phyloP scores from a whole-genome alignment of 2,329 filamentous ascomycete genomes.

The Fusarium sambucinum region DNA sequence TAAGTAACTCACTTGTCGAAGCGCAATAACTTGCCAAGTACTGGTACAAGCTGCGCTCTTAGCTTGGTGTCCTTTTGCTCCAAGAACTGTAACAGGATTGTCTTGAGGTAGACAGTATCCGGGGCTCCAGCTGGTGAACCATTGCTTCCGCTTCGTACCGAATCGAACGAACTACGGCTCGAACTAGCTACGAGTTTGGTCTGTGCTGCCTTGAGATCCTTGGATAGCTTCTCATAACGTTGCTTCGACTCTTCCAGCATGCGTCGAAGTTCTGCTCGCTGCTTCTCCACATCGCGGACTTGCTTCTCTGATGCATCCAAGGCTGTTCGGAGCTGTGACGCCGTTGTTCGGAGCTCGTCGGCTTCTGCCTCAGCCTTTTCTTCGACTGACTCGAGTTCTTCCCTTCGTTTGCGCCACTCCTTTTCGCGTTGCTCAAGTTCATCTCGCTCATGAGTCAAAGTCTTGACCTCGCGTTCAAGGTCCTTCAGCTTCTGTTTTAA shows the following conservation, averaged over 20 bases:
- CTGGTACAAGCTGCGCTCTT: conserved; percentile 80
- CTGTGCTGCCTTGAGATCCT: conserved; percentile 69
- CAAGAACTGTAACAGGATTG: conserved; percentile 83
- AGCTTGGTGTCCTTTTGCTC: conserved; percentile 84
- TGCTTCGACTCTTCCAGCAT: conserved; percentile 82
- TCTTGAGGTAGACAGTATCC: conserved; percentile 79
- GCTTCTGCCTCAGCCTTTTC: conserved; percentile 78
- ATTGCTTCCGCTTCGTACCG: conserved; percentile 53
- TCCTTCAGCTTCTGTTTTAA: conserved; percentile 83
- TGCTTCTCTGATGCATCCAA: conserved; percentile 91
- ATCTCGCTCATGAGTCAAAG: conserved; percentile 79
- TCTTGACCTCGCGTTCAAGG: conserved; percentile 80
- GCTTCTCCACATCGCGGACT: conserved; percentile 83
- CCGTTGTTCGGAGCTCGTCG: conserved; percentile 79
- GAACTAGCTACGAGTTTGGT: conserved; percentile 61
- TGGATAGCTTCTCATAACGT: conserved; percentile 83
- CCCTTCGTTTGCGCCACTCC: conserved; percentile 78
- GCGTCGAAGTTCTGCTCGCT: conserved; percentile 79
- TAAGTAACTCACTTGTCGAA: conserved; percentile 75
- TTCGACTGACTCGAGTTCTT: conserved; percentile 79
- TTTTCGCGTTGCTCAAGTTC: conserved; percentile 79
- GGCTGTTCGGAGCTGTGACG: conserved; percentile 80
- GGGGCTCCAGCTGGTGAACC: conserved; percentile 47
- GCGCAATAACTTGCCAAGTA: conserved; percentile 79
- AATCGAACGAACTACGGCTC: conserved; percentile 58